A percentile compares a stretch with the other conserved stretches of the same genome.
phyloP scores from a whole-genome alignment of 495 filamentous ascomycete species.

The Trichoderma erinaceum region DNA sequence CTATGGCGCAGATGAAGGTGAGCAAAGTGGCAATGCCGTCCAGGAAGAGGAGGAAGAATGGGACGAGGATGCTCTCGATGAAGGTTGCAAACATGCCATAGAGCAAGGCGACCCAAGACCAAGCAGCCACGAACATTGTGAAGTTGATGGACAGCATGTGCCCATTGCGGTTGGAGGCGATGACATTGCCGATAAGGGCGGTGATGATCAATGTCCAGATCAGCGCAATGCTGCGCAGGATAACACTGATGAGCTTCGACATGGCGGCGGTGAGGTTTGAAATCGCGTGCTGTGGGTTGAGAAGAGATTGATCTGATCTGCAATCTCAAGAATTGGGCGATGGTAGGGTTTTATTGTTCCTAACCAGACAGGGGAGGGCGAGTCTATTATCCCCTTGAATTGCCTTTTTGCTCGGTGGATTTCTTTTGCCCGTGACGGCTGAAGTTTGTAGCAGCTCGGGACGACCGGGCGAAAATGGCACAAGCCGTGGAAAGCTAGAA shows the following conservation, averaged over 20 bases:
- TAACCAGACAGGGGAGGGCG: neutral
- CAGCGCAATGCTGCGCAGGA: conserved; percentile 37
- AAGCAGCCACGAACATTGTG: conserved; percentile 43
- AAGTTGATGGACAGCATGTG: conserved; percentile 43
- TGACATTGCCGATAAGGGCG: conserved; percentile 45
- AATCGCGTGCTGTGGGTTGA: neutral
- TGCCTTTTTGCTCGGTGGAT: neutral
- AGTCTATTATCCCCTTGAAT: neutral
- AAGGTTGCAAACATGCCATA: conserved; percentile 32
- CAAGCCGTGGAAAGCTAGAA: neutral
- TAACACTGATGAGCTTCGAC: conserved; percentile 23
- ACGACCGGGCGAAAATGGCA: neutral
- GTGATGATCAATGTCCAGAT: conserved; percentile 40
- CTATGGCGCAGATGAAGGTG: conserved; percentile 40
- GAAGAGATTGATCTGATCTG: neutral
- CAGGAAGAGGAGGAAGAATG: conserved; percentile 30
- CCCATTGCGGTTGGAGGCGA: conserved; percentile 36
- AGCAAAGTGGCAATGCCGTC: conserved; percentile 38
- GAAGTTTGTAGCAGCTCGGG: neutral
- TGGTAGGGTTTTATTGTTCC: neutral
- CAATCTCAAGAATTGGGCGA: neutral
- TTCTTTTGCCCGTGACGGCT: neutral
- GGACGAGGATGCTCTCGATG: conserved; percentile 29
- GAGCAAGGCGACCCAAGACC: conserved; percentile 37
- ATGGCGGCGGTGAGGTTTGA: neutral